Conservation (phyloP, 2,329 filamentous ascomycete genomes). For the Cordyceps tenuipes region DNA sequence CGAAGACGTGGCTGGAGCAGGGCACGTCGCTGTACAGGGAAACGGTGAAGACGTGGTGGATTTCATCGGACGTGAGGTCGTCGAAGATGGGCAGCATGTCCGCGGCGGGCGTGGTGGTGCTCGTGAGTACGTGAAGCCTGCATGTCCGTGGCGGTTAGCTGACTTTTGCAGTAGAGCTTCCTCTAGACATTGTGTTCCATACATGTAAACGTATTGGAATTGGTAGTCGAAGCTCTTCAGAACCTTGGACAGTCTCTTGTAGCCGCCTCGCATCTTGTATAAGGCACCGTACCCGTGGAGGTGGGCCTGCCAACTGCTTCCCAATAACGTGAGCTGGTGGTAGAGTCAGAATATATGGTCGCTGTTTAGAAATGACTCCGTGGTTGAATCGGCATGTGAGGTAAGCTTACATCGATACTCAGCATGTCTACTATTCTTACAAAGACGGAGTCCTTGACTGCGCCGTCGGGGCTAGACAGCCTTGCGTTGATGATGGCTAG, state of each 20-base stretch:
- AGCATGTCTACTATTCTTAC: conserved; percentile 3
- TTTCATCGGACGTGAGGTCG: background rate
- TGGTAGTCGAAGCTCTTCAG: background rate
- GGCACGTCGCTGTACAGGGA: background rate
- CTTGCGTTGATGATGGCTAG: background rate
- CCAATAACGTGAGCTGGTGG: background rate
- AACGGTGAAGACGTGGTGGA: background rate
- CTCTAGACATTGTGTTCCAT: background rate
- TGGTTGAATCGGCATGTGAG: background rate
- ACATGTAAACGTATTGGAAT: conserved; percentile 7
- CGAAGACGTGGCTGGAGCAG: conserved; percentile 2
- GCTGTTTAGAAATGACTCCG: background rate
- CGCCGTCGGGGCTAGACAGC: background rate
- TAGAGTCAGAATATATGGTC: background rate
- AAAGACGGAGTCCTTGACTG: background rate
- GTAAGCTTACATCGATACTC: conserved; percentile 3
- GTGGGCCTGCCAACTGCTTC: conserved; percentile 6
- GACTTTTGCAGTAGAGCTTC: background rate
- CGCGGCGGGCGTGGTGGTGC: conserved; percentile 6
- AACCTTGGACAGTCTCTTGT: background rate
- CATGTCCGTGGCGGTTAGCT: background rate
- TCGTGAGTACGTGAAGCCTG: conserved; percentile 2
- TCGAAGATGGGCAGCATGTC: conserved; percentile 1
- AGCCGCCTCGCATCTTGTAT: conserved; percentile 5
- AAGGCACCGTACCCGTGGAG: conserved; percentile 4